Evolutionary conservation across 2,329 filamentous ascomycete genomes (phyloP).

Genomic region (Aplosporella prunicola): DNA sequence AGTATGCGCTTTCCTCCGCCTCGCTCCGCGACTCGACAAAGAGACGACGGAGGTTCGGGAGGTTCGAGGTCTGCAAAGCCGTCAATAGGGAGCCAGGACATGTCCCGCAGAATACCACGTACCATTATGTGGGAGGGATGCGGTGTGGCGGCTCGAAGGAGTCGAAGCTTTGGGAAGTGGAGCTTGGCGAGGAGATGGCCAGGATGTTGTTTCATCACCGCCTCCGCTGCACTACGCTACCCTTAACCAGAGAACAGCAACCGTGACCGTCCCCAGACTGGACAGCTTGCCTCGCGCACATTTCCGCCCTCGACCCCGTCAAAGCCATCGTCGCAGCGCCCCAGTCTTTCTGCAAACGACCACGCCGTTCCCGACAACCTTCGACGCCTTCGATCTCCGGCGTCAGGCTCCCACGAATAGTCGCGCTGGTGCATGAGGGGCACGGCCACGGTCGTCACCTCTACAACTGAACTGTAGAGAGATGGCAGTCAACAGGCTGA

Average conservation of each 20-base stretch:
- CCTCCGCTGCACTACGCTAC: no score
- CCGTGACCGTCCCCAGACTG: no score
- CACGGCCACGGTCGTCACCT: constrained; percentile 22
- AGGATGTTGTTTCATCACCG: no score
- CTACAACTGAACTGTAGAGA: constrained; percentile 23
- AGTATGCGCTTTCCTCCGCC: constrained; percentile 89
- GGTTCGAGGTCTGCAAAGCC: constrained; percentile 51
- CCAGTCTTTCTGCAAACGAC: no score
- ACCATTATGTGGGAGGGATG: constrained; percentile 1
- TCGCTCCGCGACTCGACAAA: constrained; percentile 93
- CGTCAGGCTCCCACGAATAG: constrained; percentile 5
- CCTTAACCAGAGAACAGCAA: no score
- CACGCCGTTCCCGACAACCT: constrained; percentile 8
- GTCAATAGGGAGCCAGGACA: background rate
- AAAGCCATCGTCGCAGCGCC: no score
- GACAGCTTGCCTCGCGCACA: no score
- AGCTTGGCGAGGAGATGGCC: no score
- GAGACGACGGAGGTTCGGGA: constrained; percentile 89
- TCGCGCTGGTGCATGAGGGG: constrained; percentile 24
- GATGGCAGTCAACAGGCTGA: constrained; percentile 95
- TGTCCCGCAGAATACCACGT: background rate
- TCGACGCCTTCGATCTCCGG: constrained; percentile 11
- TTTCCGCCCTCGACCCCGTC: no score
- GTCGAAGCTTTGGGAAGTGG: no score
- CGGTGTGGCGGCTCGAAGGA: no score